Evolutionary conservation across 2,329 filamentous ascomycete species (phyloP), one percentile per base, ranked within the genome.

Genomic region (Didymosphaeria variabile): DNA sequence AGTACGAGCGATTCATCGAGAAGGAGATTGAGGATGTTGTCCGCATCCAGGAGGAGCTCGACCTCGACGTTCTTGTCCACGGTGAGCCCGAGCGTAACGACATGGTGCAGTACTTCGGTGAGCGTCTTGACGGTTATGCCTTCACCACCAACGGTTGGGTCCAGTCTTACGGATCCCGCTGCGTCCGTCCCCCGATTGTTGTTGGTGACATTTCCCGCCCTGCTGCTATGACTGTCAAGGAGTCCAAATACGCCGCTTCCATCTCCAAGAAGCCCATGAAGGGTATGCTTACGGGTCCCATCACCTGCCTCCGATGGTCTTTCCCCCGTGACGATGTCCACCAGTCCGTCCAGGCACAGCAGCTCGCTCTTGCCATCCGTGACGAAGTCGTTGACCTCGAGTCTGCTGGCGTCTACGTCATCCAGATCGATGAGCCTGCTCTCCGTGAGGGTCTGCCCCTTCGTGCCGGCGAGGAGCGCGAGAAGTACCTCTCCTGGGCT

Each of bases 51-150:
- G 93, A 98, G 77, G 95, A 98, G 86, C 94, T 99, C 77, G 93
- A 89, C 81, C 90, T 99, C 58, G 95, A 99, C 74, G 95, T 99
- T 81, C 92, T 91, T 79, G 95, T 99, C 69, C 95, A 99, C 86
- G 95, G 95, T 80, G 95, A 99, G 88, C 95, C 95, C 63, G 95
- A 99, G 89, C 93, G 95, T 82, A 99, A 99, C 86, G 95, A 99
- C 90, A 99, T 99, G 95, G 95, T 99, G 57, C 95, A 99, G 85
- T 99, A 97, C 90, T 99, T 99, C 75, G 95, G 95, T 83, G 95
- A 99, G 89, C 91, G 93, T 77, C 88, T 99, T 67, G 89, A 96
- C 76, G 95, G 95, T 77, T 99, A 98, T 82, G 91, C 93, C 80
- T 99, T 99, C 89, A 99, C 95, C 80, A 98, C 94, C 81, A 92